Percentiles rank a stretch among this genome's conserved stretches.
Evolutionary conservation across 768 basidiomycete genomes (phyloP).

Genomic region (Boletellus emodensis): DNA sequence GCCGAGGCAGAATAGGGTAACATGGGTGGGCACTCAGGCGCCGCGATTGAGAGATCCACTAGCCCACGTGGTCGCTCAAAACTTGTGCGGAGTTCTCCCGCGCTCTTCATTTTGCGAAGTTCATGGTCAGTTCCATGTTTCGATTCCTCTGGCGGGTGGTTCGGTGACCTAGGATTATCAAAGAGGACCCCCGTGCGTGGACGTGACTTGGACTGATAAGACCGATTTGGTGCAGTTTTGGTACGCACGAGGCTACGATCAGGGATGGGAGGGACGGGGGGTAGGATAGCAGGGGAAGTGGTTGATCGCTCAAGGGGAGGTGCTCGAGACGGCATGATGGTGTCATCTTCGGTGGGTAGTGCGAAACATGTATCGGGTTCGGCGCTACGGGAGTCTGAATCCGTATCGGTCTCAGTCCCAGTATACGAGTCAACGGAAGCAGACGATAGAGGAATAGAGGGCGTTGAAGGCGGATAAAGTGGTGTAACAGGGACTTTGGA

Average conservation of each 20-base stretch:
- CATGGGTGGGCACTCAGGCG: slow-evolving; percentile 40
- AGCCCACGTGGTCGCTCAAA: slow-evolving; percentile 25
- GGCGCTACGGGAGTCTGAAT: slow-evolving; percentile 49
- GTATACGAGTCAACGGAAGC: slow-evolving; percentile 45
- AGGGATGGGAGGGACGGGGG: slow-evolving; percentile 17
- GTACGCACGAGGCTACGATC: slow-evolving; percentile 60
- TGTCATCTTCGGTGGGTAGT: slow-evolving; percentile 56
- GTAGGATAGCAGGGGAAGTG: slow-evolving; percentile 44
- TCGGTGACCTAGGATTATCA: slow-evolving; percentile 18
- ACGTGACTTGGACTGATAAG: slow-evolving; percentile 45
- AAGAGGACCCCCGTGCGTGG: slow-evolving; percentile 29
- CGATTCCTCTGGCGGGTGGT: slow-evolving; percentile 35
- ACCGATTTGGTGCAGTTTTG: slow-evolving; percentile 65
- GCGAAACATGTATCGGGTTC: slow-evolving; percentile 29
- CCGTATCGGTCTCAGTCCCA: slow-evolving; percentile 46
- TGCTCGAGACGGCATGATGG: slow-evolving; percentile 62
- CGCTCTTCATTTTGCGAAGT: slow-evolving; percentile 82
- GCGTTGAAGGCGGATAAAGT: slow-evolving; percentile 62
- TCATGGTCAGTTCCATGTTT: slow-evolving; percentile 51
- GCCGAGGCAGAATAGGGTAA: slow-evolving; percentile 56
- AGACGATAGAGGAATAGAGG: slow-evolving; percentile 51
- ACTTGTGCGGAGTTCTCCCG: slow-evolving; percentile 63
- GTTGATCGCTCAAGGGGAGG: slow-evolving; percentile 49
- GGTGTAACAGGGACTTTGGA: slow-evolving; percentile 58
- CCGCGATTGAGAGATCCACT: slow-evolving; percentile 27